These are phyloP conservation scores for Alternaria angustiovoidea DNA, from an alignment of 2,329 filamentous ascomycete species.

Conservation along the genomic window DNA sequence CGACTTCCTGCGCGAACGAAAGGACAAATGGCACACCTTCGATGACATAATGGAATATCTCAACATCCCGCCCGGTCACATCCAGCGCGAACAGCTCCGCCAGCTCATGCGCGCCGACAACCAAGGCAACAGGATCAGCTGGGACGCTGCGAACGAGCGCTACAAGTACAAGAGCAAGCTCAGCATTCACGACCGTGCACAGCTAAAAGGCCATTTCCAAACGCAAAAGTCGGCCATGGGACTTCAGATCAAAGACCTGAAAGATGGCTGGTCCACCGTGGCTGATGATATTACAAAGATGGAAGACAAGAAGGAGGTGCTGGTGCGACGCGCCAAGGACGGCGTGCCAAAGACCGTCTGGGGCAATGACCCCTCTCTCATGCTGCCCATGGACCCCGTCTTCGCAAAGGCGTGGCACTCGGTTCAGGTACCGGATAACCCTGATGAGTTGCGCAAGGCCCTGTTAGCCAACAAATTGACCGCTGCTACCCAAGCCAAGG, in stretches of 20 bases:
- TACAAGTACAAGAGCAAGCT: slow-evolving; percentile 87
- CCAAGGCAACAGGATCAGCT: slow-evolving; percentile 69
- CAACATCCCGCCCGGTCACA: slow-evolving; percentile 70
- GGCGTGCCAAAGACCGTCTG: slow-evolving; percentile 81
- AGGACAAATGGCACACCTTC: slow-evolving; percentile 70
- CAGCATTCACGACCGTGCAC: slow-evolving; percentile 78
- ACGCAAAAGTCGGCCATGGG: slow-evolving; percentile 81
- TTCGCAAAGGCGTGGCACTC: slow-evolving; percentile 86
- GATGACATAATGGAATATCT: slow-evolving; percentile 82
- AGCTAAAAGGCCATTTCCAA: slow-evolving; percentile 83
- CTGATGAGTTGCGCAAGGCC: slow-evolving; percentile 79
- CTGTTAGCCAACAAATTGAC: slow-evolving; percentile 81
- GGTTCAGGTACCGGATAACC: slow-evolving; percentile 73
- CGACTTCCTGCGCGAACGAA: slow-evolving; percentile 66
- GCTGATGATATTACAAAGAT: slow-evolving; percentile 79
- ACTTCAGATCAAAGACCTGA: slow-evolving; percentile 86
- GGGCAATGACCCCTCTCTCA: slow-evolving; percentile 82
- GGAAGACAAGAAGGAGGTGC: slow-evolving; percentile 78
- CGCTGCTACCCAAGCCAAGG: slow-evolving; percentile 82
- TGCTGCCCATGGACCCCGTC: slow-evolving; percentile 78
- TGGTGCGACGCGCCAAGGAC: slow-evolving; percentile 92
- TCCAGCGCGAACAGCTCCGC: slow-evolving; percentile 65
- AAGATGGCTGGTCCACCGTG: slow-evolving; percentile 93
- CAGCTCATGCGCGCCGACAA: slow-evolving; percentile 68
- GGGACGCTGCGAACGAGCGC: slow-evolving; percentile 67